These are phyloP conservation scores for Psilocybe mexicana DNA, from an alignment of 1,284 basidiomycete genomes.

Conservation along the genomic window DNA sequence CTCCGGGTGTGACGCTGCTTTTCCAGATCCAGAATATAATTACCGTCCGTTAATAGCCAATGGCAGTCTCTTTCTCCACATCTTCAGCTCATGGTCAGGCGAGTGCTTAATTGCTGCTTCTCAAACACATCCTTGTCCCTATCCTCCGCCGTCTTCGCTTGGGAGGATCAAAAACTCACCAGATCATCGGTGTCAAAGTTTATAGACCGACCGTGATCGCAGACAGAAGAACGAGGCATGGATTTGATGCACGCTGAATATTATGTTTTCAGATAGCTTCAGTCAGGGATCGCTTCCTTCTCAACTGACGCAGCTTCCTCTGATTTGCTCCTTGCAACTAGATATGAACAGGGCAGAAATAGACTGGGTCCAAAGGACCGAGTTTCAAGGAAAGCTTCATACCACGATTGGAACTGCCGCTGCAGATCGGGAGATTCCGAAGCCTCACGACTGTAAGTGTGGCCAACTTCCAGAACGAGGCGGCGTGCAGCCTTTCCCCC, in stretches of 20 bases:
- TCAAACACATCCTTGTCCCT: neutral
- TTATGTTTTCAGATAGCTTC: constrained; percentile 7
- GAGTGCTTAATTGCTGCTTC: neutral
- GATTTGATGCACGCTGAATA: constrained; percentile 10
- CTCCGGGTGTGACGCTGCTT: constrained; percentile 13
- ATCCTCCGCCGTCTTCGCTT: neutral
- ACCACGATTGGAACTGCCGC: constrained; percentile 18
- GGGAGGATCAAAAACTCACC: constrained; percentile 8
- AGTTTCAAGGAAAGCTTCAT: constrained; percentile 21
- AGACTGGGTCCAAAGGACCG: constrained; percentile 9
- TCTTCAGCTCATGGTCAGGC: constrained; percentile 1
- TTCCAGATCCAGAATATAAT: constrained; percentile 4
- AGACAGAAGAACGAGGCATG: neutral
- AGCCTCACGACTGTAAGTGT: constrained; percentile 40
- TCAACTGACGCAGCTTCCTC: neutral
- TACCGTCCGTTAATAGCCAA: constrained; percentile 18
- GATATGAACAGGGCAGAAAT: constrained; percentile 13
- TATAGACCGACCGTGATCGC: constrained; percentile 8
- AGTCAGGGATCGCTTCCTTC: neutral
- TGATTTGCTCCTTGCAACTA: constrained; percentile 3
- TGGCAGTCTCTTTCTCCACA: constrained; percentile 17
- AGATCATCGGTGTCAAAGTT: neutral
- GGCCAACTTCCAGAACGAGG: constrained; percentile 42
- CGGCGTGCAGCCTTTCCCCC: constrained; percentile 33
- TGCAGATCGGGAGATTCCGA: constrained; percentile 34